Evolutionary conservation across 2,329 filamentous ascomycete genomes (phyloP).

Genomic region (Fusarium sp.): DNA sequence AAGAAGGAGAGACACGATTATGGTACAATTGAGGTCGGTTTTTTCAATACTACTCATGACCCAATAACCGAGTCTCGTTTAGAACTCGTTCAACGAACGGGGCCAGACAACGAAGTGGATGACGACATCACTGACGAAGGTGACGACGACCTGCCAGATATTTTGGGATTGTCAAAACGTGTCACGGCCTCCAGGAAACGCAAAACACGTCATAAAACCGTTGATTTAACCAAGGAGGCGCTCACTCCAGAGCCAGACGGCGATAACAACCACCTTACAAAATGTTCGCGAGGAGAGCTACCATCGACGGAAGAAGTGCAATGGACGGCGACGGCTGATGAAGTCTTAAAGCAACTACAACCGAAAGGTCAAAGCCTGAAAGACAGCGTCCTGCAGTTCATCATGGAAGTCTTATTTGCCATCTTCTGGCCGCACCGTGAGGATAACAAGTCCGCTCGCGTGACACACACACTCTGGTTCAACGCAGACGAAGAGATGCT

Average conservation of each 20-base stretch:
- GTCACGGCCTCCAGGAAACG: neutral
- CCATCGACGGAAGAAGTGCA: neutral
- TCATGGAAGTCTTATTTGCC: neutral
- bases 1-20: neutral
- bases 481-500: neutral
- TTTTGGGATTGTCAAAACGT: neutral
- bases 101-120: neutral
- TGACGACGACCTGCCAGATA: neutral
- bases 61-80: neutral
- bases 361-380: neutral
- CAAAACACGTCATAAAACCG: neutral
- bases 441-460: neutral
- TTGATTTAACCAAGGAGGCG: neutral
- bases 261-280: neutral
- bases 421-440: neutral
- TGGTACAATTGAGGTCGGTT: neutral
- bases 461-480: neutral
- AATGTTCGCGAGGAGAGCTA: neutral
- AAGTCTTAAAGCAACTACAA: neutral
- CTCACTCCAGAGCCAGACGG: neutral
- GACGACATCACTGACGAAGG: neutral
- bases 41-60: neutral
- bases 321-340: neutral
- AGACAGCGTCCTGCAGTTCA: neutral
- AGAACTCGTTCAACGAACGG: neutral